Base-by-base conservation (phyloP, 2,329 filamentous ascomycete species). In the Fusarium tanahbumbuense region DNA sequence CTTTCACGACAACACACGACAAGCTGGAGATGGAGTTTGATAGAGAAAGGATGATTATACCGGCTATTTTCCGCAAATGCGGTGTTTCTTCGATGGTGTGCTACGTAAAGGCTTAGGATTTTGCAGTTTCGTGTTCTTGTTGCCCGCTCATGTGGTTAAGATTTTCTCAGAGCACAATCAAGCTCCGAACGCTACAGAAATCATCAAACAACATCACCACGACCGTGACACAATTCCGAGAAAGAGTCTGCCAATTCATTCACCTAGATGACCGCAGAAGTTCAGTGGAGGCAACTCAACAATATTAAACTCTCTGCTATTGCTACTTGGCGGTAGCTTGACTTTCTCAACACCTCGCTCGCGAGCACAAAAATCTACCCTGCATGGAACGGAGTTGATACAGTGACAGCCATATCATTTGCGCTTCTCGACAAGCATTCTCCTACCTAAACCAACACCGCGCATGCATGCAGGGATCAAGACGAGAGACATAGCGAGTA, bases 361-460 rank as follows among this genome's bases (percentile, higher is more conserved):
- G n/a, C 7, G 12, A 20, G 16, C n/a, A 28, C 44, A 49, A 20
- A 28, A 27, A 37, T n/a, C 23, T 49, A 40, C 90, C 91, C 93
- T 83, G 86, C 87, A 88, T 88, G 27, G 8, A 40, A 28, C 13
- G 7, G 48, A 25, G 16, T n/a, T 9, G 18, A 37, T 37, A 37
- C 34, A 20, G 8, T n/a, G 18, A 18, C 30, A 12, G 32, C 11
- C 25, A 20, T 12, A 27, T 52, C 9, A 18, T 27, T n/a, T 46
- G 18, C 4, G 23, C 25, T 46, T 28, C 44, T 28, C 11, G 13
- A n/a, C 22, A 34, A 41, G 32, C 32, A 8, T 15, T 25, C 18
- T 20, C 34, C 18, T 37, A n/a, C 34, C 18, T 15, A 11, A 27
- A 13, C 32, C 18, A 52, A 41, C 13, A 23, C 22, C 25, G 22